Percentiles rank a stretch among this genome's conserved stretches.
phyloP scores from a whole-genome alignment of 257 asterid genomes.

The Catharanthus roseus region DNA sequence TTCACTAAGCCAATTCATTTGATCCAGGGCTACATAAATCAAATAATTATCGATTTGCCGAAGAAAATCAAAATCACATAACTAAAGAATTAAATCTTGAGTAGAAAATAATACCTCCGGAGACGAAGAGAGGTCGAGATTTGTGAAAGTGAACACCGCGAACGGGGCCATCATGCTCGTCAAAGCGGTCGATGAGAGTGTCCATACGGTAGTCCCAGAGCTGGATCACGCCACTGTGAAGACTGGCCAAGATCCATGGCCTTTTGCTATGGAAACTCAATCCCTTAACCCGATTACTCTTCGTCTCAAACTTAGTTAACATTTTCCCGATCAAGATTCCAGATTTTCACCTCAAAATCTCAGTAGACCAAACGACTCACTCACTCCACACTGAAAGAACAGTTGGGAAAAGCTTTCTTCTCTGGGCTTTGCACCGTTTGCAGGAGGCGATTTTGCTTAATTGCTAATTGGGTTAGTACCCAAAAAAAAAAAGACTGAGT shows the following conservation, averaged over 20 bases:
- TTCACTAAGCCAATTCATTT: not conserved
- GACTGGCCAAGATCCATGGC: conserved; percentile 99
- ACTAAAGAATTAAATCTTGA: not conserved
- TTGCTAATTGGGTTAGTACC: too few relatives aligned
- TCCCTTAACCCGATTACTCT: conserved; percentile 97
- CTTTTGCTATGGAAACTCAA: conserved; percentile 89
- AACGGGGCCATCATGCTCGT: conserved; percentile 95
- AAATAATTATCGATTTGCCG: conserved; percentile 4
- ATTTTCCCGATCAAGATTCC: conserved; percentile 21
- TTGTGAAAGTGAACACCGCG: conserved; percentile 87
- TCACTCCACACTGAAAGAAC: too few relatives aligned
- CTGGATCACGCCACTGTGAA: conserved; percentile 98
- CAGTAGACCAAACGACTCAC: too few relatives aligned
- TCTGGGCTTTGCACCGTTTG: too few relatives aligned
- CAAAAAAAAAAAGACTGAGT: too few relatives aligned
- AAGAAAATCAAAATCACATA: conserved; percentile 6
- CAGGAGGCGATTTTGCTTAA: too few relatives aligned
- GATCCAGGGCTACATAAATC: not conserved
- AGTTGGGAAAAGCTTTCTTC: too few relatives aligned
- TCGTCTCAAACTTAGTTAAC: conserved; percentile 97
- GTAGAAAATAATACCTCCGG: conserved; percentile 54
- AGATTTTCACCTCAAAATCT: too few relatives aligned
- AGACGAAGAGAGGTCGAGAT: conserved; percentile 86
- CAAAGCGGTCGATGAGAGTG: conserved; percentile 89
- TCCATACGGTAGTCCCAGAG: conserved; percentile 99